Base-by-base conservation (phyloP, 331 rosid species). In the Stylosanthes scabra region DNA sequence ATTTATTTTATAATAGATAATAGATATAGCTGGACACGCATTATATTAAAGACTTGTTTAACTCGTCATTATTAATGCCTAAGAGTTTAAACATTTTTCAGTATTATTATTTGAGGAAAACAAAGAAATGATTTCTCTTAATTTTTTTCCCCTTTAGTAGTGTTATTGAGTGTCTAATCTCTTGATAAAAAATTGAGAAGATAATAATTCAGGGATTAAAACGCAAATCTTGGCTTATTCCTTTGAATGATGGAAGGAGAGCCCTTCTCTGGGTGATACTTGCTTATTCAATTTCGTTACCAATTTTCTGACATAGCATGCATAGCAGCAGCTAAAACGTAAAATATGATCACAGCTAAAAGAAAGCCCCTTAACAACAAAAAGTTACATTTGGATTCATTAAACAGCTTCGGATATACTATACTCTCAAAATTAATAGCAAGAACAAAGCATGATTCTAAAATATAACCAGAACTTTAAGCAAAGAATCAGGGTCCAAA, bases 401-500 rank as follows among this genome's bases (percentile, higher is more conserved):
- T 4, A 57, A 9, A 27, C 7, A 25, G 37, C 37, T 57, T 27
- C 27, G 39, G 2, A 57, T 25, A 57, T 27, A 25, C 37, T 9
- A 25, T 57, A 37, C 62, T 20, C 61, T 25, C 31, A 57, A 27
- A 57, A 25, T 9, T 8, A 4, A 55, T 20, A 16, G 3, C 28
- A 16, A 46, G 2, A 7, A 46, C 3, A 7, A 7, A 65, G 11
- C 12, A 11, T 46, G 42, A 37, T 45, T 27, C 5, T 12, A 46
- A 46, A 66, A 46, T 9, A 16, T 10, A 42, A 64, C 50, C 54
- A 20, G 28, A 66, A 42, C 40, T 41, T 62, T 61, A 54, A 20
- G 66, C 45, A 51, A 66, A 47, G 40, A 55, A 51, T 70, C 49
- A 52, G 6, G 28, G 74, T 65, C 51, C 2, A 28, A 28, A 60